phyloP scores from a whole-genome alignment of 352 stramenopile genomes.

The Sclerospora graminicola region DNA sequence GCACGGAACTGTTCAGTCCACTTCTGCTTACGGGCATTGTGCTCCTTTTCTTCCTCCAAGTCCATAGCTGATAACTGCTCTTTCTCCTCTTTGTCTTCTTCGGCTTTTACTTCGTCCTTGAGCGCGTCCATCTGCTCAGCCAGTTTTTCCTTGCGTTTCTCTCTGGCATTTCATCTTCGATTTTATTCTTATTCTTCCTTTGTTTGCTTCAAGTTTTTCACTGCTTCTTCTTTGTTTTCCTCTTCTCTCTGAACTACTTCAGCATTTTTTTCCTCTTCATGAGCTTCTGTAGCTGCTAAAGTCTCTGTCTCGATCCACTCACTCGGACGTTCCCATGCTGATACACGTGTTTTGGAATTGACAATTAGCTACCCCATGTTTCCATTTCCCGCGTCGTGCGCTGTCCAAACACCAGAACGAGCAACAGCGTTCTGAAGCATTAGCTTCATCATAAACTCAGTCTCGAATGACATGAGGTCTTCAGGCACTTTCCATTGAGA shows the following conservation, averaged over 20 bases:
- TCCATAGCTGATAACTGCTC: constrained; percentile 26
- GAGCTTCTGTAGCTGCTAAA: constrained; percentile 9
- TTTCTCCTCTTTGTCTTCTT: constrained; percentile 19
- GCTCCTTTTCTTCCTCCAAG: constrained; percentile 16
- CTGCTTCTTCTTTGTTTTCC: background rate
- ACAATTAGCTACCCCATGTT: no score
- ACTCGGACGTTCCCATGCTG: constrained; percentile 55
- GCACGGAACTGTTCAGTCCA: constrained; percentile 46
- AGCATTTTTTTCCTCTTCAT: constrained; percentile 1
- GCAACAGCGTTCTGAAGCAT: constrained; percentile 68
- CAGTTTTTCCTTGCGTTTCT: constrained; percentile 12
- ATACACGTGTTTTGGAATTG: constrained; percentile 53
- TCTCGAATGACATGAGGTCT: constrained; percentile 39
- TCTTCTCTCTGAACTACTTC: background rate
- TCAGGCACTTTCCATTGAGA: constrained; percentile 52
- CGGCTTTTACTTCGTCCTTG: background rate
- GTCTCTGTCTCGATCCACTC: constrained; percentile 35
- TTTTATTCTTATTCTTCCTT: constrained; percentile 17
- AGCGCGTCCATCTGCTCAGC: constrained; percentile 1
- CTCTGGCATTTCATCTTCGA: constrained; percentile 18
- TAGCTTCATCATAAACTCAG: constrained; percentile 76
- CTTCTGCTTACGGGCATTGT: constrained; percentile 31
- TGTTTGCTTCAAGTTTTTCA: background rate
- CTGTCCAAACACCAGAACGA: constrained; percentile 55
- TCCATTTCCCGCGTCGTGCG: constrained; percentile 55